Evolutionary conservation across 306 rosid genomes (phyloP).

Genomic region (Glycyrrhiza uralensis): DNA sequence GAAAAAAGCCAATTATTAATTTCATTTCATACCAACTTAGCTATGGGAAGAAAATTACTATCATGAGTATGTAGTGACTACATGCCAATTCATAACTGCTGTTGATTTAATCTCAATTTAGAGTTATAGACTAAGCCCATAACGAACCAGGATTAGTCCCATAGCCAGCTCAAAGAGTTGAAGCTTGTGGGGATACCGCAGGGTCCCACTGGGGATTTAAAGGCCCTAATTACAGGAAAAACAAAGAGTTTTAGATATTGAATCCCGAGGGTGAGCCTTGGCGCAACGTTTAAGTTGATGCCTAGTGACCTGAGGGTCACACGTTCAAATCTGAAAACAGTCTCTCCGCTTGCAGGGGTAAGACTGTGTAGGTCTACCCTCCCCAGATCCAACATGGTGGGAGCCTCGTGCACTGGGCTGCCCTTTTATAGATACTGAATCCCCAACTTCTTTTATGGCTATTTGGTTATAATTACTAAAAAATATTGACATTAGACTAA

Average conservation of each 20-base stretch:
- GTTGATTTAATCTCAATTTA: not conserved
- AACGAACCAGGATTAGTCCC: too few species aligned
- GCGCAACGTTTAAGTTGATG: not conserved
- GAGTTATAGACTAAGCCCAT: too few species aligned
- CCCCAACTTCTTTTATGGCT: not conserved
- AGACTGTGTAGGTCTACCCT: too few species aligned
- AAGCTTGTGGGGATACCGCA: too few species aligned
- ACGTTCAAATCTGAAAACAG: not conserved
- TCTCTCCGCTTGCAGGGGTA: too few species aligned
- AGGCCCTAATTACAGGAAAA: too few species aligned
- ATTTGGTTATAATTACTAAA: not conserved
- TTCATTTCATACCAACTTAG: conserved; percentile 4
- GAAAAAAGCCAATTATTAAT: not conserved
- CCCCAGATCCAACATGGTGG: too few species aligned
- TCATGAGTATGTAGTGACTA: not conserved
- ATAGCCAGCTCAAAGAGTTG: too few species aligned
- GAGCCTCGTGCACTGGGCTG: too few species aligned
- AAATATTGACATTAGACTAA: not conserved
- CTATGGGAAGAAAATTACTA: not conserved
- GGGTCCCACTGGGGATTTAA: too few species aligned
- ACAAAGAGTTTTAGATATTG: too few species aligned
- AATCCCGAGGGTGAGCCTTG: not conserved
- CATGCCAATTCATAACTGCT: not conserved
- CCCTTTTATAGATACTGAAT: not conserved
- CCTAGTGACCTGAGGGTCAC: not conserved